Percentiles rank a stretch among this genome's conserved stretches.
phyloP scores from a whole-genome alignment of 805 yeast species.

The Vanderwaltozyma verrucispora region DNA sequence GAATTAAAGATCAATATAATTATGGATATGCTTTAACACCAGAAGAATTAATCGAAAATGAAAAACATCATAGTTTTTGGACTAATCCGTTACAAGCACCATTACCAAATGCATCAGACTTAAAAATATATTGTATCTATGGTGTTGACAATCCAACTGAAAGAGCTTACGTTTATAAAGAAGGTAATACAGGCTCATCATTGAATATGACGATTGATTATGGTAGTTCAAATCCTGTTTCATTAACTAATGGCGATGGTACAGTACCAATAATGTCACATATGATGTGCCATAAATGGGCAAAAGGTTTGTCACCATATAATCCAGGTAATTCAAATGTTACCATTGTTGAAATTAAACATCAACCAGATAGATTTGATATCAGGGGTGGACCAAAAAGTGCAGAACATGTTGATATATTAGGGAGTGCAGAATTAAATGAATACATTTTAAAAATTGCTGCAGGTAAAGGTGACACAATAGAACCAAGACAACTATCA shows the following conservation, averaged over 20 bases:
- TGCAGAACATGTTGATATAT: slow-evolving; percentile 94
- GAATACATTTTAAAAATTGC: slow-evolving; percentile 78
- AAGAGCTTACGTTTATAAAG: slow-evolving; percentile 78
- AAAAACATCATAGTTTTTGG: slow-evolving; percentile 75
- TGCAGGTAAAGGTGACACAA: slow-evolving; percentile 62
- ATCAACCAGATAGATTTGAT: slow-evolving; percentile 89
- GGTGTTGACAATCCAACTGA: slow-evolving; percentile 98
- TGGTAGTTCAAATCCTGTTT: slow-evolving; percentile 54
- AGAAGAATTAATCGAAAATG: slow-evolving; percentile 52
- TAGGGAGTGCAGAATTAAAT: slow-evolving; percentile 87
- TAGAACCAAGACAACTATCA: slow-evolving; percentile 51
- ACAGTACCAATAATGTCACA: slow-evolving; percentile 85
- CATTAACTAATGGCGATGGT: slow-evolving; percentile 90
- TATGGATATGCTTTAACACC: slow-evolving; percentile 58
- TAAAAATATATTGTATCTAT: slow-evolving; percentile 81
- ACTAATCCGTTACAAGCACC: slow-evolving; percentile 88
- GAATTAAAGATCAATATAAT: slow-evolving; percentile 65
- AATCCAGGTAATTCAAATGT: slow-evolving; percentile 74
- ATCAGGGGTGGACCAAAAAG: slow-evolving; percentile 96
- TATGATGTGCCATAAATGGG: slow-evolving; percentile 87
- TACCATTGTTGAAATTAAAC: slow-evolving; percentile 79
- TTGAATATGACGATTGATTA: slow-evolving; percentile 65
- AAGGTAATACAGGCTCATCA: slow-evolving; percentile 41
- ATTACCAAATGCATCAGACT: slow-evolving; percentile 86
- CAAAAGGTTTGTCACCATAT: slow-evolving; percentile 46